Conservation (phyloP, 768 basidiomycete genomes). For the Agrocybe pediades region DNA sequence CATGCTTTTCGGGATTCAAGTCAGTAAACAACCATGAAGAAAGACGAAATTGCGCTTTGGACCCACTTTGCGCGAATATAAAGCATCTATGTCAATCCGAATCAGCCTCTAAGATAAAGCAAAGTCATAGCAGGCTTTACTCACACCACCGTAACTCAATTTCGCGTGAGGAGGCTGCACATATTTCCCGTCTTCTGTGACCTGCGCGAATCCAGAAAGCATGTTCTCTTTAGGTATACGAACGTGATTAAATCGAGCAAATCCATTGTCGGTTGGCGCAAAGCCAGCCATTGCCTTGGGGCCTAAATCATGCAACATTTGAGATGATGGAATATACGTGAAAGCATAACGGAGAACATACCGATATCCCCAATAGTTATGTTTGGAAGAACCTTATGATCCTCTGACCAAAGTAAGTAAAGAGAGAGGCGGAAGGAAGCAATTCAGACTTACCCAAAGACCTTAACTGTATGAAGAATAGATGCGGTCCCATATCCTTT, state of each 20-base stretch:
- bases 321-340: neutral
- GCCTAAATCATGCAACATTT: constrained; percentile 35
- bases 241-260: constrained; percentile 63
- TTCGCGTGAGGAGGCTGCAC: constrained; percentile 71
- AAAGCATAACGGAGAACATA: constrained; percentile 5
- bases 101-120: neutral
- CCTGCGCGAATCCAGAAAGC: constrained; percentile 73
- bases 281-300: constrained; percentile 57
- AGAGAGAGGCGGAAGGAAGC: neutral
- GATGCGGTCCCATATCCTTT: constrained; percentile 67
- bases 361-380: constrained; percentile 74
- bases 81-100: constrained; percentile 53
- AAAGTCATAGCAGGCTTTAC: constrained; percentile 22
- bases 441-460: constrained; percentile 49
- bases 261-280: constrained; percentile 65
- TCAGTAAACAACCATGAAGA: neutral
- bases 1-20: constrained; percentile 47
- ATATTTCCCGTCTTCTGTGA: constrained; percentile 67
- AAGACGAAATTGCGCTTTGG: neutral
- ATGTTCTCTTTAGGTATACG: constrained; percentile 70
- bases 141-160: constrained; percentile 73
- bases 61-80: constrained; percentile 68
- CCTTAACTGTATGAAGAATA: constrained; percentile 74
- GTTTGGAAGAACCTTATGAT: constrained; percentile 61
- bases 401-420: constrained; percentile 38